Base-by-base conservation (phyloP, 2,329 filamentous ascomycete species). In the Cercospora sp. region DNA sequence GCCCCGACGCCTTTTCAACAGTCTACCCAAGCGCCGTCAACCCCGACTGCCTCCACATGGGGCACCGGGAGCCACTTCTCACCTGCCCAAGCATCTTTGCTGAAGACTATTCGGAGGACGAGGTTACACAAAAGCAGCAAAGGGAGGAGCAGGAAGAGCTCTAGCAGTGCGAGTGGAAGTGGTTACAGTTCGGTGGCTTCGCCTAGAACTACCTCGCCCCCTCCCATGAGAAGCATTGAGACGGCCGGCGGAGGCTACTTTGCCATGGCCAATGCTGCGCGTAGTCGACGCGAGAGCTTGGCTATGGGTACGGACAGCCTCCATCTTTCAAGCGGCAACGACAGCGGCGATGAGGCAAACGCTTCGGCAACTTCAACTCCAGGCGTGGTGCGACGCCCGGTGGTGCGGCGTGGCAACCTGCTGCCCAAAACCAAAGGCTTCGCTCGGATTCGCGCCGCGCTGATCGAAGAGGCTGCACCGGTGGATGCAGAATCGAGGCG, bases 361-460 rank as follows among this genome's bases (percentile, higher is more conserved):
- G 85, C 83, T 7, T 82, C 76, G 32, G 71, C 77, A 40, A 81
- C 79, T 24, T 80, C 79, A 60, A 89, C 90, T 65, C 86, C 91
- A 61, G 91, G 89, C 66, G 93, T 97, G 16, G 91, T 97, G 70
- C 87, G 91, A 70, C 87, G 94, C 70, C 88, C 90, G 1, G 94
- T 98, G 6, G 96, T 93, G 6, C 86, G 95, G 62, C 87, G 94
- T 68, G 92, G 94, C 7, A 99, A 97, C 79, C 85, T 99, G 69
- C 80, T 99, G 77, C 95, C 96, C 12, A 99, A 98, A 84, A 95
- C 94, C 0, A 97, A 97, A 81, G 93, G 91, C 0, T 99, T 99
- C 79, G 93, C 94, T 5, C 90, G 95, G 10, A 97, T 99, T 72
- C 89, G 92, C 69, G 95, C 94, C 8, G 93, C 93, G 3, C 85